A percentile compares a stretch with the other conserved stretches of the same genome.
Evolutionary conservation across 2,329 filamentous ascomycete species (phyloP).

Genomic region (Hypoxylon sp.): DNA sequence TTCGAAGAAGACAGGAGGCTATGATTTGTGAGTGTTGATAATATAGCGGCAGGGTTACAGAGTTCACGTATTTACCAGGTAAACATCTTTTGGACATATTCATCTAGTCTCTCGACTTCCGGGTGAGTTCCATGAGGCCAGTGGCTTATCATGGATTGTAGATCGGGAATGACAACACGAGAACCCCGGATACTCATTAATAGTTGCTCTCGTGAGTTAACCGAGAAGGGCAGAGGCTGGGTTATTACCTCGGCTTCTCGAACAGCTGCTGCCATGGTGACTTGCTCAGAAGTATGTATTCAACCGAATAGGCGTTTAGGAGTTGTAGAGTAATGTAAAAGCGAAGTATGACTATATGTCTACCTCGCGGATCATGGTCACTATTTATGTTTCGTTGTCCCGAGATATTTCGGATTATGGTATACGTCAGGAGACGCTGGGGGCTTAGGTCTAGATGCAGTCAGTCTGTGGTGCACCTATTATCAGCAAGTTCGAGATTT

Average conservation of each 20-base stretch:
- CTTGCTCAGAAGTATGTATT: neutral
- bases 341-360: neutral
- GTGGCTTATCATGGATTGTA: slow-evolving; percentile 35
- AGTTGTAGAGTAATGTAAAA: neutral
- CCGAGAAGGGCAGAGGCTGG: neutral
- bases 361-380: neutral
- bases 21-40: neutral
- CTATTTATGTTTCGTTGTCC: slow-evolving; percentile 12
- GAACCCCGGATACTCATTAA: slow-evolving; percentile 23
- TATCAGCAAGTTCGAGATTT: neutral
- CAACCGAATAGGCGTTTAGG: neutral
- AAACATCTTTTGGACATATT: slow-evolving; percentile 28
- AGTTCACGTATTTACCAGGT: slow-evolving; percentile 5
- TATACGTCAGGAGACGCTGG: no score
- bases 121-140: slow-evolving; percentile 37
- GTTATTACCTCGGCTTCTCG: neutral
- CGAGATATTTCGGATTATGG: neutral
- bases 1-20: slow-evolving; percentile 20
- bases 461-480: neutral
- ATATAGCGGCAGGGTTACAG: neutral
- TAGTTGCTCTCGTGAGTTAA: slow-evolving; percentile 18
- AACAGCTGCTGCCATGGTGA: slow-evolving; percentile 16
- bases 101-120: slow-evolving; percentile 26
- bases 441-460: neutral
- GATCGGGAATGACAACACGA: slow-evolving; percentile 32